Percentiles rank a stretch among this genome's conserved stretches.
These are phyloP conservation scores for Coemansia sp. DNA, from an alignment of 192 early-diverging fungal genomes.

Conservation along the genomic window DNA sequence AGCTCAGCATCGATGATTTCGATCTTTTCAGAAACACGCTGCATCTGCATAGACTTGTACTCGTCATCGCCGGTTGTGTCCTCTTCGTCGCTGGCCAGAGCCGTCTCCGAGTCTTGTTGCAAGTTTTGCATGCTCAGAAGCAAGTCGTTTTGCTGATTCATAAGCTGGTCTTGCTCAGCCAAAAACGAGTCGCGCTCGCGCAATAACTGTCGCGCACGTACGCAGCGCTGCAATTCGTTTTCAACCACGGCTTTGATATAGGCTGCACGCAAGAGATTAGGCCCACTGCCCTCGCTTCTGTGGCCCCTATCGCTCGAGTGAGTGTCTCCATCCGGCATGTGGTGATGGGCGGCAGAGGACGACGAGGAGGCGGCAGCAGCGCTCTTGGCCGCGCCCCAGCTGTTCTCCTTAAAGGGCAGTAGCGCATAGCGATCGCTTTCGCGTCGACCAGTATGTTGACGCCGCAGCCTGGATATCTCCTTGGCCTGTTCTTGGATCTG, in stretches of 20 bases:
- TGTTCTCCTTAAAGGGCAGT: constrained; percentile 40
- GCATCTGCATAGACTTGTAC: constrained; percentile 10
- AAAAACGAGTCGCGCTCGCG: constrained; percentile 47
- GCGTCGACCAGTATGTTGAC: constrained; percentile 34
- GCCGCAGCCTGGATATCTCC: constrained; percentile 46
- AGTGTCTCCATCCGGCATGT: background rate
- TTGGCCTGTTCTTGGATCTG: constrained; percentile 52
- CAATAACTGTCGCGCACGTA: constrained; percentile 45
- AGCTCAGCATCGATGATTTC: constrained; percentile 56
- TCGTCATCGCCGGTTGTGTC: constrained; percentile 23
- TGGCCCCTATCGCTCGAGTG: background rate
- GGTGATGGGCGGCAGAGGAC: background rate
- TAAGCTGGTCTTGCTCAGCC: constrained; percentile 45
- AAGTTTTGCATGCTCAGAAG: constrained; percentile 32
- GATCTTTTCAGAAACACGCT: constrained; percentile 35
- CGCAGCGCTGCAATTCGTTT: constrained; percentile 50
- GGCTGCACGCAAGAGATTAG: constrained; percentile 46
- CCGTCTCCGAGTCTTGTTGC: background rate
- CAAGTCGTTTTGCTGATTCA: constrained; percentile 51
- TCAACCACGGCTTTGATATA: constrained; percentile 49
- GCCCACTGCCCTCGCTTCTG: constrained; percentile 5
- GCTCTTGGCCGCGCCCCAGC: constrained; percentile 31
- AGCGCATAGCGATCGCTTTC: constrained; percentile 43
- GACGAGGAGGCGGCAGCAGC: background rate
- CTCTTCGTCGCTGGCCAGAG: background rate